Evolutionary conservation across 768 basidiomycete genomes (phyloP).

Genomic region (Kockovaella imperatae): DNA sequence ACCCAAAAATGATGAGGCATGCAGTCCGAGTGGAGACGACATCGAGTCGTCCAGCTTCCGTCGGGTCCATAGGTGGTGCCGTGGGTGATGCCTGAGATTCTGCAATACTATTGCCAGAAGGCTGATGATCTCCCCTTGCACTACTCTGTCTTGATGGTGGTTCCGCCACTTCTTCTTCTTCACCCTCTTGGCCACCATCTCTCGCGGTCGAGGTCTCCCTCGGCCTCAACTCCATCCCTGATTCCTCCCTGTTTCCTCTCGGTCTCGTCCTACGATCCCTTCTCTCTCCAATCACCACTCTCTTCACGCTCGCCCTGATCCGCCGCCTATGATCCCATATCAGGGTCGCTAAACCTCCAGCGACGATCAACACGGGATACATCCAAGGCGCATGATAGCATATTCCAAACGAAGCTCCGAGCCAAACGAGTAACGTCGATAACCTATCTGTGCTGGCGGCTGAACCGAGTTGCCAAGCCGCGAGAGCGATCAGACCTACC

Average conservation of each 20-base stretch:
- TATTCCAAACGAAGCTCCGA: constrained; percentile 50
- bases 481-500: constrained; percentile 53
- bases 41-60: constrained; percentile 5
- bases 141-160: too few species aligned
- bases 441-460: constrained; percentile 50
- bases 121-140: too few species aligned
- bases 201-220: neutral
- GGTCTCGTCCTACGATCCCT: too few species aligned
- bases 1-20: constrained; percentile 9
- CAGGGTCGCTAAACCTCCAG: constrained; percentile 47
- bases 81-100: too few species aligned
- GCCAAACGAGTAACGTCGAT: constrained; percentile 48
- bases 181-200: constrained; percentile 1
- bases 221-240: too few species aligned
- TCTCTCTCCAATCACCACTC: too few species aligned
- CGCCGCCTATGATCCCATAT: constrained; percentile 48
- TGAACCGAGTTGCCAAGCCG: constrained; percentile 50
- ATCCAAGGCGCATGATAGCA: constrained; percentile 53
- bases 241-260: too few species aligned
- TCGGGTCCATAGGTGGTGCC: too few species aligned
- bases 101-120: too few species aligned
- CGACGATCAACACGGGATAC: constrained; percentile 50
- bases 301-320: too few species aligned
- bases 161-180: neutral
- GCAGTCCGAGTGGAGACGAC: constrained; percentile 8